A percentile compares a stretch with the other conserved stretches of the same genome.
phyloP scores from a whole-genome alignment of 208 protist species.

The Porcisia deanei region DNA sequence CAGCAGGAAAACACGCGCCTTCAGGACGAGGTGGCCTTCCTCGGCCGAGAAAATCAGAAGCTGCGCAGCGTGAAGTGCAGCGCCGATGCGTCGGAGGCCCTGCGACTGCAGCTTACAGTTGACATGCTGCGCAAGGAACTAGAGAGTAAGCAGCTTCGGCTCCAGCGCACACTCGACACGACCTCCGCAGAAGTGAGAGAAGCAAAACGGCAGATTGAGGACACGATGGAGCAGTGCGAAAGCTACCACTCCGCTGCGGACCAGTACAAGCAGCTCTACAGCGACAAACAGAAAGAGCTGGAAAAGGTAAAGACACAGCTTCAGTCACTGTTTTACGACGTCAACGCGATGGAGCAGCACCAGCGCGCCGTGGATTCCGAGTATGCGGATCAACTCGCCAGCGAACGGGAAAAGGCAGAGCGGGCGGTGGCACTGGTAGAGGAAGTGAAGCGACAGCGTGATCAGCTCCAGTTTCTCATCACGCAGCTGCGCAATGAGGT shows the following conservation, averaged over 20 bases:
- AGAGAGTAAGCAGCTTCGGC: constrained; percentile 34
- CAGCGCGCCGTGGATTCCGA: constrained; percentile 34
- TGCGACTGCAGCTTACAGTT: constrained; percentile 39
- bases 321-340: constrained; percentile 35
- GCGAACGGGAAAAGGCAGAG: constrained; percentile 39
- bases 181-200: constrained; percentile 19
- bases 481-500: constrained; percentile 45
- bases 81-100: constrained; percentile 34
- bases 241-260: constrained; percentile 39
- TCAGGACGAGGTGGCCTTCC: constrained; percentile 50
- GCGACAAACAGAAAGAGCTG: constrained; percentile 45
- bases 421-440: constrained; percentile 27
- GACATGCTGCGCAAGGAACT: constrained; percentile 52
- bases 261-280: constrained; percentile 56
- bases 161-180: constrained; percentile 24
- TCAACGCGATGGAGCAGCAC: constrained; percentile 38
- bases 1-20: constrained; percentile 50
- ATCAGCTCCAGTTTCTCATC: constrained; percentile 50
- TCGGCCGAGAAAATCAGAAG: constrained; percentile 50
- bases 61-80: constrained; percentile 34
- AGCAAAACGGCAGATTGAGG: constrained; percentile 23
- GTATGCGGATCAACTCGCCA: constrained; percentile 24
- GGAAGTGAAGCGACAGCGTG: constrained; percentile 50
- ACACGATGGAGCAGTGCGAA: constrained; percentile 42
- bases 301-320: constrained; percentile 38